Conservation (phyloP, 2,329 filamentous ascomycete genomes). For the Podosphaera leucotricha region DNA sequence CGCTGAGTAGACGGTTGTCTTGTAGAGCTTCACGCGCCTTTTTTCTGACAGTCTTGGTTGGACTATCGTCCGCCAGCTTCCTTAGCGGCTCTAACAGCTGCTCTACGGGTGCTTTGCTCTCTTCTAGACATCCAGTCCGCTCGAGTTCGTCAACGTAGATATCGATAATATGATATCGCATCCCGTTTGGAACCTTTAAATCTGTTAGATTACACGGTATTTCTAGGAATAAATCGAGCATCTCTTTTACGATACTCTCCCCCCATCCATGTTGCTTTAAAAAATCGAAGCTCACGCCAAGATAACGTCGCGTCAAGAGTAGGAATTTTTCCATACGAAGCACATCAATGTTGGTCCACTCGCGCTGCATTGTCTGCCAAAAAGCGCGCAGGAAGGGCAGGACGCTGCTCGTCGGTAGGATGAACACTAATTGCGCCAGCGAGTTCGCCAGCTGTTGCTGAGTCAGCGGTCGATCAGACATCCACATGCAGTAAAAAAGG, state of each 20-base stretch:
- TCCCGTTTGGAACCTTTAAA: slow-evolving; percentile 45
- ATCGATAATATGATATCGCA: slow-evolving; percentile 72
- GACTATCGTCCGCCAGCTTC: slow-evolving; percentile 24
- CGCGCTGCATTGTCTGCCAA: slow-evolving; percentile 44
- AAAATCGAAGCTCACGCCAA: slow-evolving; percentile 42
- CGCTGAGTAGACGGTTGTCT: slow-evolving; percentile 52
- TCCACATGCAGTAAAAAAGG: slow-evolving; percentile 81
- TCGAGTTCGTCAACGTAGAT: slow-evolving; percentile 81
- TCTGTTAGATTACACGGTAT: slow-evolving; percentile 21
- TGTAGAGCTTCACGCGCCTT: slow-evolving; percentile 45
- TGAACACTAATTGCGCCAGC: slow-evolving; percentile 45
- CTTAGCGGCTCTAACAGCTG: slow-evolving; percentile 21
- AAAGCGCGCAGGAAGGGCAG: slow-evolving; percentile 34
- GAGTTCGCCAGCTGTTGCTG: slow-evolving; percentile 66
- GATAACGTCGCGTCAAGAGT: slow-evolving; percentile 54
- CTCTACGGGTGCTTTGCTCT: slow-evolving; percentile 17
- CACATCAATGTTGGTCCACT: slow-evolving; percentile 50
- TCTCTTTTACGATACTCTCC: slow-evolving; percentile 17
- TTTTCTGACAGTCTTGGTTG: slow-evolving; percentile 47
- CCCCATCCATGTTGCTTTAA: slow-evolving; percentile 18
- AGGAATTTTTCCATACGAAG: slow-evolving; percentile 83
- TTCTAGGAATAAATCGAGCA: slow-evolving; percentile 23
- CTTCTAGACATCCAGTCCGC: slow-evolving; percentile 32
- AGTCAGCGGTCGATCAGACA: slow-evolving; percentile 70
- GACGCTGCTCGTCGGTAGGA: slow-evolving; percentile 25